Evolutionary conservation across 495 filamentous ascomycete genomes (phyloP), one percentile per base, ranked within the genome.

Genomic region (Melanomma pulvis-pyrius): DNA sequence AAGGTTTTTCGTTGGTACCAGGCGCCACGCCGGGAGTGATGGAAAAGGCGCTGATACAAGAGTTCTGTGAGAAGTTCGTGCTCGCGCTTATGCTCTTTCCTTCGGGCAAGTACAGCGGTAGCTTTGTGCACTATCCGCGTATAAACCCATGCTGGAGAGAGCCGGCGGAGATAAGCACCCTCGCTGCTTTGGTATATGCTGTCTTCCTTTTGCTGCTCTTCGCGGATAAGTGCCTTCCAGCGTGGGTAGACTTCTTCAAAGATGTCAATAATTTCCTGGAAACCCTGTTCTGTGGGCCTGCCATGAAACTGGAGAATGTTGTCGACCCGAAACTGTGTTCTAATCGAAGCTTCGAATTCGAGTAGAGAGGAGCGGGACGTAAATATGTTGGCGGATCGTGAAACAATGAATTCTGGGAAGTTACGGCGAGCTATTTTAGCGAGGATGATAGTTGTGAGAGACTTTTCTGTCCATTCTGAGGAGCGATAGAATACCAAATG

Each of bases 1-100:
- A 98, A 78, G 0, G 94, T 94, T 78, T 93, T 97, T 17, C 94
- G 90, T 75, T 97, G 92, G 73, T 97, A 98, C 94, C 94, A 98
- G 1, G 87, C 87, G 0, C 94, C 94, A 24, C 93, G 87, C 26
- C 93, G 84, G 15, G 91, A 84, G 41, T 88, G 81, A 73, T 98
- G 93, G 74, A 97, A 97, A 12, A 96, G 82, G 4, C 83, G 85
- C 71, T 98, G 94, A 19, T 74, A 75, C 2, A 98, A 88, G 1
- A 98, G 83, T 68, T 94, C 91, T 1, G 76, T 79, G 0, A 96
- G 78, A 1, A 96, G 75, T 19, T 82, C 78, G 73, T 97, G 87
- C 70, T 98, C 94, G 26, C 88, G 84, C 66, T 81, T 79, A 77
- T 97, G 85, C 54, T 88, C 81, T 72, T 96, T 96, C 65, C 96